Percentiles rank a stretch among this genome's conserved stretches.
These are phyloP conservation scores for Achlya hypogyna DNA, from an alignment of 352 stramenopile species.

Conservation along the genomic window DNA sequence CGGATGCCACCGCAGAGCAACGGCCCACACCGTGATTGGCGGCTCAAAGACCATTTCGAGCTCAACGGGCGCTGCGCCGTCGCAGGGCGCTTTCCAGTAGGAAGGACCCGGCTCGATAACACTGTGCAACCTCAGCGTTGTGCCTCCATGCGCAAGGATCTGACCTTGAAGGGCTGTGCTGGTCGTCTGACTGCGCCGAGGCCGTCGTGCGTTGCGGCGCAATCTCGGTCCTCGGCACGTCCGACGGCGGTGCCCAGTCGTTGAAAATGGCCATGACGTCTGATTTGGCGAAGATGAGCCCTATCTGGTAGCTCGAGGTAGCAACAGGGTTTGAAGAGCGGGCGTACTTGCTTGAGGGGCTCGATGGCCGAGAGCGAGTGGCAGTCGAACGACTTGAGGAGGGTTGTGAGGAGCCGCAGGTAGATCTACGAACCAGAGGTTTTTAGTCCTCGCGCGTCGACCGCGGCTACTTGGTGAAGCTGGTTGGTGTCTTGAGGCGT, in stretches of 20 bases:
- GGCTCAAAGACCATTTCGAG: conserved; percentile 43
- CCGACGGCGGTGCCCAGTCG: conserved; percentile 64
- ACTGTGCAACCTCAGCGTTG: conserved; percentile 22
- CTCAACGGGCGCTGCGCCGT: neutral
- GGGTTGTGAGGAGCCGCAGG: conserved; percentile 44
- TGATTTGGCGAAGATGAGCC: conserved; percentile 45
- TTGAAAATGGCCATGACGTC: conserved; percentile 59
- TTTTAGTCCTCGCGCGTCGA: neutral
- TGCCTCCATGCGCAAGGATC: neutral
- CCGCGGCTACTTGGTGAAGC: conserved; percentile 47
- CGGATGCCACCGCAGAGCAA: conserved; percentile 40
- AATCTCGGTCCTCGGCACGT: conserved; percentile 36
- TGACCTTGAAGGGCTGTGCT: conserved; percentile 43
- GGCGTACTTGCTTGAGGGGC: conserved; percentile 53
- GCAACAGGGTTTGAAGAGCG: neutral
- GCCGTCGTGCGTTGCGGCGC: conserved; percentile 37
- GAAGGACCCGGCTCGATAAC: conserved; percentile 29
- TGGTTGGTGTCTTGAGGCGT: conserved; percentile 62
- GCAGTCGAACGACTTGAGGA: conserved; percentile 53
- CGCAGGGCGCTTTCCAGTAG: conserved; percentile 37
- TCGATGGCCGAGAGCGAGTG: conserved; percentile 32
- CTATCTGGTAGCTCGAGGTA: conserved; percentile 32
- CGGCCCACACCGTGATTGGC: conserved; percentile 32
- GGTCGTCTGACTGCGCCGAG: conserved; percentile 51
- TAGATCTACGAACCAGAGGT: conserved; percentile 36